phyloP scores from a whole-genome alignment of 2,329 filamentous ascomycete species.

The Knufia fluminis region DNA sequence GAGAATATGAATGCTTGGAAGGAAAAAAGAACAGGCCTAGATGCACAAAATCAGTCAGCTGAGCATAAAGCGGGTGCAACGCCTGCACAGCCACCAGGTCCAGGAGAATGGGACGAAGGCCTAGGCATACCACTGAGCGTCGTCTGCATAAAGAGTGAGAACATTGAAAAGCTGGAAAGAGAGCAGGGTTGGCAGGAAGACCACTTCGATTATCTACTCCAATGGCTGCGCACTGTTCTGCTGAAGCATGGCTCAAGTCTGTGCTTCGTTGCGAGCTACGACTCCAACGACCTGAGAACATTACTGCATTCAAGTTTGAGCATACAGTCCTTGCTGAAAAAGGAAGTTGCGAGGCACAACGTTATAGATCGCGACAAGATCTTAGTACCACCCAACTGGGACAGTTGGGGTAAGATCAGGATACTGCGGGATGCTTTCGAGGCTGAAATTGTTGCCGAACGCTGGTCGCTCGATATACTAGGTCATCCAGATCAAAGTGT shows the following conservation, averaged over 20 bases:
- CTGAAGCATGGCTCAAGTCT: constrained; percentile 82
- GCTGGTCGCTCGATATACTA: constrained; percentile 79
- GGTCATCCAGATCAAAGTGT: constrained; percentile 32
- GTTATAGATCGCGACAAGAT: constrained; percentile 92
- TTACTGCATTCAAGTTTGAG: constrained; percentile 78
- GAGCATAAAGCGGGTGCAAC: constrained; percentile 58
- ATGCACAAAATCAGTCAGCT: constrained; percentile 48
- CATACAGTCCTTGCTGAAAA: constrained; percentile 73
- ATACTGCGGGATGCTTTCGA: constrained; percentile 88
- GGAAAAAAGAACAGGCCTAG: constrained; percentile 50
- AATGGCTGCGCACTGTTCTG: constrained; percentile 81
- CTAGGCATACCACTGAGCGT: constrained; percentile 81
- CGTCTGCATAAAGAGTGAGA: constrained; percentile 86
- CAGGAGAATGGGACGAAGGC: constrained; percentile 87
- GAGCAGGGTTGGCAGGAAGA: constrained; percentile 91
- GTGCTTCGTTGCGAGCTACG: constrained; percentile 72
- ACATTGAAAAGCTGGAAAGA: constrained; percentile 82
- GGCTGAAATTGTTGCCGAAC: constrained; percentile 72
- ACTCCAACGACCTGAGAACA: constrained; percentile 65
- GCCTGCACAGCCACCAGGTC: constrained; percentile 53
- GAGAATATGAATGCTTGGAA: constrained; percentile 75
- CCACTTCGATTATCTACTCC: constrained; percentile 89
- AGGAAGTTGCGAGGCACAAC: constrained; percentile 73
- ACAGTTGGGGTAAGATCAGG: constrained; percentile 95
- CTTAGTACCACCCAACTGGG: constrained; percentile 91